phyloP scores from a whole-genome alignment of 371 early-diverging fungal species.

The Mucor plumbeus region DNA sequence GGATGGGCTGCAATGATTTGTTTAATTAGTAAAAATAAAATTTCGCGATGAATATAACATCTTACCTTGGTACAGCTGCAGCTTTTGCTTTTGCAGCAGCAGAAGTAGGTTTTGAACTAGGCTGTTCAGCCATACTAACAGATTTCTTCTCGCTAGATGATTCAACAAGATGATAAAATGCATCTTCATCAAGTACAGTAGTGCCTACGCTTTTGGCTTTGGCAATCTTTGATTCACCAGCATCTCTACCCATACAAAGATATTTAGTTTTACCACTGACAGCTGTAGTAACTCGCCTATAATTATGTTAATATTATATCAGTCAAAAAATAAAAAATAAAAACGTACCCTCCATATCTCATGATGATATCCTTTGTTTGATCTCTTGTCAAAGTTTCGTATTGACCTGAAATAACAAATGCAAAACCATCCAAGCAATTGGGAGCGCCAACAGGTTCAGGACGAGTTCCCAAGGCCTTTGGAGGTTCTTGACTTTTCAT shows the following conservation, averaged over 20 bases:
- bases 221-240: constrained; percentile 91
- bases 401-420: constrained; percentile 95
- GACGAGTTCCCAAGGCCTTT: constrained; percentile 73
- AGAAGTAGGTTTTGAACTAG: constrained; percentile 15
- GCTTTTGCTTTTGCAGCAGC: constrained; percentile 2
- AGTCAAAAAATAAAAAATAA: background rate
- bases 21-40: no score
- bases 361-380: constrained; percentile 84
- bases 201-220: constrained; percentile 83
- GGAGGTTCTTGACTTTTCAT: constrained; percentile 63
- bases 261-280: constrained; percentile 93
- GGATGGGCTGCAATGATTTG: background rate
- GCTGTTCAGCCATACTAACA: constrained; percentile 1
- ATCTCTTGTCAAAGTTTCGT: constrained; percentile 78
- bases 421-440: constrained; percentile 82
- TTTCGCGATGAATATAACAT: no score
- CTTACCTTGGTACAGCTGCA: constrained; percentile 5
- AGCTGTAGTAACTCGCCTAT: constrained; percentile 81
- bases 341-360: constrained; percentile 83
- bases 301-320: background rate
- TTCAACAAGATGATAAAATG: constrained; percentile 82
- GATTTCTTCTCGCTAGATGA: constrained; percentile 35
- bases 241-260: constrained; percentile 91
- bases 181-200: constrained; percentile 88
- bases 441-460: constrained; percentile 77